Base-by-base conservation (phyloP, 371 early-diverging fungal genomes). In the Coemansia sp. region DNA sequence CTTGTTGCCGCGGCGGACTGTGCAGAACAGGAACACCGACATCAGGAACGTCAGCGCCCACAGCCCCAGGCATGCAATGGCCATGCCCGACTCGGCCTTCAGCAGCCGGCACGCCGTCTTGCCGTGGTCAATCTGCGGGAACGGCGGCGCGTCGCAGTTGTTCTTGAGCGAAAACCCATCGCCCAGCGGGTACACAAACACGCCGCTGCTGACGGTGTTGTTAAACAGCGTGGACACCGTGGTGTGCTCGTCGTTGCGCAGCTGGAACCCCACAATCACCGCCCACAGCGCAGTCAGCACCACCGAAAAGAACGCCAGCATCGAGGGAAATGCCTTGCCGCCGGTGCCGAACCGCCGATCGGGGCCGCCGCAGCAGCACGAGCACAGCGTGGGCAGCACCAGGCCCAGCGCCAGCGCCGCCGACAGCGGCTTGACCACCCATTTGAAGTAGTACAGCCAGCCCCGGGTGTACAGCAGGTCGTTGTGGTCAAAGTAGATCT, bases 401-500 rank as follows among this genome's bases (percentile, higher is more conserved):
- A 75, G 55, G 18, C 52, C 51, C 37, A 75, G 55, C 12, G 75
- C 54, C 10, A 67, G 14, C 4, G 18, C 59, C 9, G 63, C 59
- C 38, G 75, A 75, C 36, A 75, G 67, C 38, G 74, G 67, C 59
- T 75, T 75, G 24, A 75, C 60, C 1, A 62, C 75, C 72, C 75
- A 75, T 49, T 75, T 75, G 71, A 70, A 75, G 69, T 66, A 57
- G 67, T 72, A 75, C 51, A 58, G 72, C 75, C 75, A 75, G 11
- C 71, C 71, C 53, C 60, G 61, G n/a, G 75, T 62, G 67, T 72
- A 75, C 24, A 51, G 48, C 12, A 75, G 57, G 42, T 66, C 56
- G 52, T 75, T 62, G 32, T 72, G 44, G 55, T 75, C 75, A 4
- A 75, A 29, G 48, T 56, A 62, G 39, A 72, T 53, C 47, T 75